Evolutionary conservation across 768 basidiomycete genomes (phyloP).

Genomic region (Rhizopogon roseolus): DNA sequence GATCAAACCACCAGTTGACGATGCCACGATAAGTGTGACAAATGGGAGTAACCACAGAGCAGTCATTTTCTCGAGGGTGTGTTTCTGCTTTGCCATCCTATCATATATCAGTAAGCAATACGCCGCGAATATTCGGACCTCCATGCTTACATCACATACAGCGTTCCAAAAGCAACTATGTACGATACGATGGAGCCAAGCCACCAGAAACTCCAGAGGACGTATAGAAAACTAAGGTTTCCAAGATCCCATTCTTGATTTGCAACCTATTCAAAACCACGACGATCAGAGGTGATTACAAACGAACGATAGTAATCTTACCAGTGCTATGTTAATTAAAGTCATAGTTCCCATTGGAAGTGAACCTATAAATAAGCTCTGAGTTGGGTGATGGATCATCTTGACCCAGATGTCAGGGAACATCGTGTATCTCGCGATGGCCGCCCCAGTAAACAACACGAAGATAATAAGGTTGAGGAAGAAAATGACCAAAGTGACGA

Average conservation of each 20-base stretch:
- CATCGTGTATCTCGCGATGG: constrained; percentile 34
- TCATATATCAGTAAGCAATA: neutral
- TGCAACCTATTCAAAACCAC: constrained; percentile 14
- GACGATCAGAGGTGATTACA: neutral
- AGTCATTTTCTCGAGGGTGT: constrained; percentile 35
- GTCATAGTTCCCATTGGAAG: constrained; percentile 43
- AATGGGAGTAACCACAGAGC: constrained; percentile 48
- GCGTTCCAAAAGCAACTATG: constrained; percentile 41
- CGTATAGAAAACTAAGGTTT: constrained; percentile 31
- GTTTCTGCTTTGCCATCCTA: constrained; percentile 41
- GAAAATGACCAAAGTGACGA: constrained; percentile 33
- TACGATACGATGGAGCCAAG: constrained; percentile 37
- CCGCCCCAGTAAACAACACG: constrained; percentile 26
- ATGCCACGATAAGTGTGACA: constrained; percentile 49
- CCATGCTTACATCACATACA: constrained; percentile 39
- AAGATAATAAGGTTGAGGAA: constrained; percentile 38
- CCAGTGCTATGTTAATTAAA: constrained; percentile 35
- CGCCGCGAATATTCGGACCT: neutral
- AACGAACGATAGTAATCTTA: constrained; percentile 13
- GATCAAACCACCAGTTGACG: constrained; percentile 45
- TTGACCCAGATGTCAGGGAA: constrained; percentile 39
- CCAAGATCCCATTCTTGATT: constrained; percentile 34
- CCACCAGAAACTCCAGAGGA: constrained; percentile 51
- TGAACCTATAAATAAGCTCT: constrained; percentile 41
- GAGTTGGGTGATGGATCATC: constrained; percentile 42